These are phyloP conservation scores for Aureobasidium sp. DNA, from an alignment of 2,329 filamentous ascomycete genomes.

Conservation along the genomic window DNA sequence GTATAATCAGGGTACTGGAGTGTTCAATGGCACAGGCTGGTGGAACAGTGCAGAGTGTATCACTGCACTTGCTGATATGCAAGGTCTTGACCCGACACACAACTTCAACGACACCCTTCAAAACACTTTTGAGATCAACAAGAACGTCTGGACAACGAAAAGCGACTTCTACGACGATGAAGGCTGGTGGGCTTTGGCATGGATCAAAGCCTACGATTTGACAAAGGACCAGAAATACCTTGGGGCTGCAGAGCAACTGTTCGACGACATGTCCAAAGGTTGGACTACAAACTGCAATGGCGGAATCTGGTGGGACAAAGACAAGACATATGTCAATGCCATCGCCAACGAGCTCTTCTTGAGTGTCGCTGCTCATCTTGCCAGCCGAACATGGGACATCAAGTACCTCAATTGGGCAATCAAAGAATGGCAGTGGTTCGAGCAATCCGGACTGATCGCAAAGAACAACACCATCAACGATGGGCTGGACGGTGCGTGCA, in stretches of 20 bases:
- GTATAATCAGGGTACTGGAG: slow-evolving; percentile 27
- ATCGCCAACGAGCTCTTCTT: slow-evolving; percentile 52
- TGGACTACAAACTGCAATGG: slow-evolving; percentile 38
- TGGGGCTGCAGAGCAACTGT: slow-evolving; percentile 40
- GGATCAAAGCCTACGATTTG: slow-evolving; percentile 47
- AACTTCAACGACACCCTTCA: slow-evolving; percentile 35
- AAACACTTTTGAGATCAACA: slow-evolving; percentile 34
- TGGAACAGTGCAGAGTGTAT: slow-evolving; percentile 67
- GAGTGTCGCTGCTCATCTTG: slow-evolving; percentile 46
- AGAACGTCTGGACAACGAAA: not conserved
- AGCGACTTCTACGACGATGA: slow-evolving; percentile 48
- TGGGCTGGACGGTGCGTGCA: slow-evolving; percentile 42
- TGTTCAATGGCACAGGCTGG: slow-evolving; percentile 43
- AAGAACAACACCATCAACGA: slow-evolving; percentile 46
- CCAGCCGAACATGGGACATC: slow-evolving; percentile 37
- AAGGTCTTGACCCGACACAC: slow-evolving; percentile 31
- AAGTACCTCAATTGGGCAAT: slow-evolving; percentile 41
- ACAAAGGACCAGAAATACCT: slow-evolving; percentile 40
- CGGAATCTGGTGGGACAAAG: slow-evolving; percentile 43
- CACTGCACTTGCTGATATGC: slow-evolving; percentile 53
- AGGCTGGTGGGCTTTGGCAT: slow-evolving; percentile 47
- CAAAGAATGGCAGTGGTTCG: slow-evolving; percentile 46
- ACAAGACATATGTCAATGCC: slow-evolving; percentile 39
- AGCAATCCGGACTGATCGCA: slow-evolving; percentile 42
- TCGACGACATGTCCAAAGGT: slow-evolving; percentile 36